phyloP scores from a whole-genome alignment of 768 basidiomycete species.

The Boletus tylopilopsis region DNA sequence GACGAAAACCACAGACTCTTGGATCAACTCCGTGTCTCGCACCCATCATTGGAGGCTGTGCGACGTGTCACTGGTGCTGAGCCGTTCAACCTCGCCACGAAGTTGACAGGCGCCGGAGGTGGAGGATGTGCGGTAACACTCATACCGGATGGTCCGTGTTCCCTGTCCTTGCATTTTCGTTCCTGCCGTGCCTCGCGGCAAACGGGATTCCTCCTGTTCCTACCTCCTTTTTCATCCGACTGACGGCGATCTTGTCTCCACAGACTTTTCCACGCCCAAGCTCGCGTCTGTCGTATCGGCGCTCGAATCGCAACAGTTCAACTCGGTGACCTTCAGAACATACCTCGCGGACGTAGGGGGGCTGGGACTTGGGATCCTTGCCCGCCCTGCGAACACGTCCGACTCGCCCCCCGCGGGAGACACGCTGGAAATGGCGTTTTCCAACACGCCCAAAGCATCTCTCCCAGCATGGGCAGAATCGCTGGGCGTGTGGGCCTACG shows the following conservation, averaged over 20 bases:
- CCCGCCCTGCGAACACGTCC: constrained; percentile 38
- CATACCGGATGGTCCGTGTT: constrained; percentile 79
- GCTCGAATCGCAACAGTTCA: constrained; percentile 37
- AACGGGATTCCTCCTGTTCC: background rate
- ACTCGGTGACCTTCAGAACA: constrained; percentile 36
- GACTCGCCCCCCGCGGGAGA: constrained; percentile 14
- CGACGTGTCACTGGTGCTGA: constrained; percentile 58
- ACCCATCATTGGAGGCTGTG: constrained; percentile 82
- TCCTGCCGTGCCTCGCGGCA: background rate
- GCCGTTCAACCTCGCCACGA: constrained; percentile 78
- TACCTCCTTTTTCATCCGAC: background rate
- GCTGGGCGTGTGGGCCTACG: constrained; percentile 39
- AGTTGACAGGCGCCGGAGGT: constrained; percentile 96
- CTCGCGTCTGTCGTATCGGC: constrained; percentile 56
- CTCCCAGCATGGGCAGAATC: constrained; percentile 35
- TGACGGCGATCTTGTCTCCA: background rate
- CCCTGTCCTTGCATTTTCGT: background rate
- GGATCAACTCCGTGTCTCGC: constrained; percentile 84
- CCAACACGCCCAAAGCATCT: constrained; percentile 22
- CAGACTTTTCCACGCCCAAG: constrained; percentile 65
- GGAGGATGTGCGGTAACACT: constrained; percentile 98
- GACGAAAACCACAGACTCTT: constrained; percentile 87
- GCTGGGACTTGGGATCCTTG: constrained; percentile 83
- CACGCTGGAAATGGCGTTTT: constrained; percentile 23
- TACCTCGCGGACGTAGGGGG: constrained; percentile 95